Evolutionary conservation across 75 land plant genomes (phyloP), one percentile per base, ranked within the genome.

Genomic region (Cunninghamia lanceolata): DNA sequence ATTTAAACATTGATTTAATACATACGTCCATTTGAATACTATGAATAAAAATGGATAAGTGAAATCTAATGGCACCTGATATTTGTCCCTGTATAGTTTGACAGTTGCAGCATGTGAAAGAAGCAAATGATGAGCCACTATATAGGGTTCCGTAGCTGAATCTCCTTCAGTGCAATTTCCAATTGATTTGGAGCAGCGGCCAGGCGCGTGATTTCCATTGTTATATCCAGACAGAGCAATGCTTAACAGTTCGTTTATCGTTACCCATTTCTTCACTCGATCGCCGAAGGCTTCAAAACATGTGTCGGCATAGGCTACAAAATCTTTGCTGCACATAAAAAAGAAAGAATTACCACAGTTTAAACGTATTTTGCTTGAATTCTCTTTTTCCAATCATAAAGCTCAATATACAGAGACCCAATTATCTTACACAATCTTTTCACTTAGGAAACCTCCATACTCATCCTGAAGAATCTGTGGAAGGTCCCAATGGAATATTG

Each of bases 401-500:
- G 16, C 4, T 17, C 68, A 25, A 25, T 63, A 1, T 0, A 4
- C 28, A 25, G 3, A 16, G 17, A 59, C 2, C 4, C 19, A 25
- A n/a, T 28, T 66, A 28, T 68, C 88, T 87, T 84, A 87, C 88
- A 84, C 85, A 54, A 87, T 84, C 75, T 82, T 50, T 15, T 84
- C 87, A 70, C 92, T 88, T 83, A 86, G 16, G 84, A 85, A 90
- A 21, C 93, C 93, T 36, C 88, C 86, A 45, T 91, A 87, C 35
- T 92, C 89, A 86, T 92, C 93, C 36, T 92, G 84, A 77, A 92
- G 81, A 34, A 76, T 80, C 83, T 90, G 93, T 5, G 93, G 93
- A 32, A 89, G 79, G 68, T 91, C 92, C 54, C 70, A 86, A 75
- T 91, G 92, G 81, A 82, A 82, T 7, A 92, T 84, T 0, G 85